A percentile compares a stretch with the other conserved stretches of the same genome.
These are phyloP conservation scores for Porodaedalea pini DNA, from an alignment of 1,284 basidiomycete species.

Conservation along the genomic window DNA sequence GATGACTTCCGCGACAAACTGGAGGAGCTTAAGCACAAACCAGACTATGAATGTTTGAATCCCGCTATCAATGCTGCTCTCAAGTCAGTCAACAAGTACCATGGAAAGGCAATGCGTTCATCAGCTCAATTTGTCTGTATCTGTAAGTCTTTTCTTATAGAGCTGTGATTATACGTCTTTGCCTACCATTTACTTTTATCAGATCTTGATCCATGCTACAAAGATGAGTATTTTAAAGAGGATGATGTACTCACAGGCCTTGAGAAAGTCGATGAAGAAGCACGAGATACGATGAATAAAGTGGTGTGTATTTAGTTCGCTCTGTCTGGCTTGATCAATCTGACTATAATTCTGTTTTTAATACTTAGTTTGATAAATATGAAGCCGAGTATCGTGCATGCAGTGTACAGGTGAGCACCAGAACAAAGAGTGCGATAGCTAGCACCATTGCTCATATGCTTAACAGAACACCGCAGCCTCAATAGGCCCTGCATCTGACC, in stretches of 20 bases:
- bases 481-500: too few relatives aligned
- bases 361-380: constrained; percentile 4
- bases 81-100: constrained; percentile 3
- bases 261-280: background rate
- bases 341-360: background rate
- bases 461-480: background rate
- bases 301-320: background rate
- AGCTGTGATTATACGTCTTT: background rate
- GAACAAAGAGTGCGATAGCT: too few relatives aligned
- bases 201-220: background rate
- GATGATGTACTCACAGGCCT: background rate
- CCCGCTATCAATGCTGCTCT: background rate
- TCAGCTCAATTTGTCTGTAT: background rate
- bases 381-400: background rate
- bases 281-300: background rate
- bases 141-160: constrained; percentile 1
- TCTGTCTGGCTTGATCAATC: too few relatives aligned
- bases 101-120: background rate
- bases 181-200: background rate
- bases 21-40: background rate
- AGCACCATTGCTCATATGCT: background rate
- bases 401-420: too few relatives aligned
- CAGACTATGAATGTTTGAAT: background rate
- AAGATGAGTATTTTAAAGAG: background rate
- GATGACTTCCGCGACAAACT: background rate